Evolutionary conservation across 1,284 basidiomycete species (phyloP), one percentile per base, ranked within the genome.

Genomic region (Fomitopsis palustris): DNA sequence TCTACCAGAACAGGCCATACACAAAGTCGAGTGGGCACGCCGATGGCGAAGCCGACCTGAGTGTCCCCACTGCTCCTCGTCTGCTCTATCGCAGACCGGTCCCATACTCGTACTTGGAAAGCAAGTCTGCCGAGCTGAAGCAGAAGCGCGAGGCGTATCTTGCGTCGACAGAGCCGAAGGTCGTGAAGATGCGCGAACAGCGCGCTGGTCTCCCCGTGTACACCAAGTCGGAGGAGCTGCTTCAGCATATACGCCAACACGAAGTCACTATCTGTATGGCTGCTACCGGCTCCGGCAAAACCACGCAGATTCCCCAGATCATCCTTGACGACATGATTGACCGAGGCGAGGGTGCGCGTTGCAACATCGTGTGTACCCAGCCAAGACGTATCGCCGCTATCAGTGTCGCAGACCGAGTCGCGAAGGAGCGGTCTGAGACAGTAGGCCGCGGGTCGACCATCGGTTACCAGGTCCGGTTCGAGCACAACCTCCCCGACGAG

Each of bases 241-340:
- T 96, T 53, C 76, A 81, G 16, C 88, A 91, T 63, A 86, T 98
- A 65, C 78, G 81, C 42, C 77, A 85, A 41, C 88, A 97, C 72
- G 91, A 95, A 37, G 92, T 98, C 58, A 94, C 92, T 1, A 91
- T 98, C 62, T 88, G 92, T 65, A 95, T 96, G 92, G 96, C 95
- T 27, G 89, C 94, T 2, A 98, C 96, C 1, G 95, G 96, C 45
- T 97, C 94, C 0, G 96, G 96, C 9, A 98, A 98, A 77, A 97
- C 95, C 8, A 98, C 96, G 0, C 96, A 98, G 72, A 86, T 98
- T 39, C 96, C 96, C 2, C 96, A 98, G 74, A 81, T 98, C 53
- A 86, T 98, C 62, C 83, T 98, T 53, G 95, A 98, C 69, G 84
- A 92, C 54, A 90, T 82, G 69, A 96, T 95, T 65, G 80, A 89